phyloP scores from a whole-genome alignment of 2,329 filamentous ascomycete genomes.

The Aquanectria penicillioides region DNA sequence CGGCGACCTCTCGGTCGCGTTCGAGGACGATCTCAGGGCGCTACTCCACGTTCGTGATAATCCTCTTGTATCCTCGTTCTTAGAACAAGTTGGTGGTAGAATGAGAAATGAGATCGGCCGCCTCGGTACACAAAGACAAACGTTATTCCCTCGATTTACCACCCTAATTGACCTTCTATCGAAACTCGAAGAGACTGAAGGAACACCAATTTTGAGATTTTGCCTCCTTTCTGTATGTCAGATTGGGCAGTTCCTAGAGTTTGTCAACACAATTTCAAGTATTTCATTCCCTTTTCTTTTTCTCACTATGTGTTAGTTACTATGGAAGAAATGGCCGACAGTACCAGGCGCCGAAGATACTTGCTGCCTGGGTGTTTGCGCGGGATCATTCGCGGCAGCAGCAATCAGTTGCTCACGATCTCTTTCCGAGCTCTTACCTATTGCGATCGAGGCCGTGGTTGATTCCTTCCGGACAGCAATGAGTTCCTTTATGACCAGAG shows the following conservation, averaged over 20 bases:
- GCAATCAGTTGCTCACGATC: conserved; percentile 38
- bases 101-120: conserved; percentile 36
- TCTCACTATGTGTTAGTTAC: conserved; percentile 11
- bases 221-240: conserved; percentile 37
- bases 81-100: conserved; percentile 34
- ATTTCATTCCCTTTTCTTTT: not conserved
- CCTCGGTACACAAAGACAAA: conserved; percentile 24
- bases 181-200: conserved; percentile 31
- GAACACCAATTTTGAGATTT: conserved; percentile 31
- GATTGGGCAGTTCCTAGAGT: conserved; percentile 40
- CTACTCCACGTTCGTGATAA: conserved; percentile 37
- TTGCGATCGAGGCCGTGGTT: conserved; percentile 31
- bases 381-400: conserved; percentile 40
- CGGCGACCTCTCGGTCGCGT: conserved; percentile 38
- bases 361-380: conserved; percentile 37
- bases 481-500: conserved; percentile 23
- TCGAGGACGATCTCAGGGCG: conserved; percentile 30
- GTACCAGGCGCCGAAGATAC: conserved; percentile 34
- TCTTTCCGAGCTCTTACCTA: conserved; percentile 32
- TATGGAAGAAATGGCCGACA: conserved; percentile 25
- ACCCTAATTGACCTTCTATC: conserved; percentile 40
- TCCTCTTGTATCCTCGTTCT: conserved; percentile 35
- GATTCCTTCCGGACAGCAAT: conserved; percentile 35
- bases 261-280: conserved; percentile 11
- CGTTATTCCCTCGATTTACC: conserved; percentile 40